A percentile compares a stretch with the other conserved stretches of the same genome.
These are phyloP conservation scores for Cyclospora cayetanensis DNA, from an alignment of 169 alveolate genomes.

Conservation along the genomic window DNA sequence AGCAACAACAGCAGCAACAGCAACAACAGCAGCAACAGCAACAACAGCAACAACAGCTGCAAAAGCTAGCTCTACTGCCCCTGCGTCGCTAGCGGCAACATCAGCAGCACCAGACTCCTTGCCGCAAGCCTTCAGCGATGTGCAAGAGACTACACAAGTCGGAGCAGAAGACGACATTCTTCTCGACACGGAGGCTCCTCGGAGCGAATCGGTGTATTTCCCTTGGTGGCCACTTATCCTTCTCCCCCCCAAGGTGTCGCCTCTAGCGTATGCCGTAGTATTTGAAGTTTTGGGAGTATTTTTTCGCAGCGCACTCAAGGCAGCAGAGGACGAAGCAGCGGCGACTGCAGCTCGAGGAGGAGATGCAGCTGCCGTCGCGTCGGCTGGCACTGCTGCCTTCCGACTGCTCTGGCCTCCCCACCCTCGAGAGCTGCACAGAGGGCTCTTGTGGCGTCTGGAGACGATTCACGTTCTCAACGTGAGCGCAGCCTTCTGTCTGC, in stretches of 20 bases:
- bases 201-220: background rate
- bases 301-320: slow-evolving; percentile 34
- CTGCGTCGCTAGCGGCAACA: background rate
- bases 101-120: background rate
- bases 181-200: background rate
- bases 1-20: slow-evolving; percentile 1
- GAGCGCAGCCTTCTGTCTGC: background rate
- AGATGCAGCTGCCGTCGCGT: background rate
- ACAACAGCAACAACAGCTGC: background rate
- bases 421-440: slow-evolving; percentile 33
- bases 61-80: background rate
- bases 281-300: background rate
- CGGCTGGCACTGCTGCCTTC: background rate
- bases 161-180: background rate
- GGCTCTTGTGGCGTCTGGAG: slow-evolving; percentile 16
- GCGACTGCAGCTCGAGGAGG: background rate
- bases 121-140: background rate
- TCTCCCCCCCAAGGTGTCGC: background rate
- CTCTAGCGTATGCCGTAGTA: slow-evolving; percentile 20
- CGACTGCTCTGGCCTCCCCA: slow-evolving; percentile 36
- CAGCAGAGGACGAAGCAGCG: slow-evolving; percentile 2
- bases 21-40: background rate
- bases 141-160: background rate
- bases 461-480: background rate
- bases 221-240: slow-evolving; percentile 31